Evolutionary conservation across 371 early-diverging fungal genomes (phyloP), one percentile per base, ranked within the genome.

Genomic region (Lichtheimia ornata): DNA sequence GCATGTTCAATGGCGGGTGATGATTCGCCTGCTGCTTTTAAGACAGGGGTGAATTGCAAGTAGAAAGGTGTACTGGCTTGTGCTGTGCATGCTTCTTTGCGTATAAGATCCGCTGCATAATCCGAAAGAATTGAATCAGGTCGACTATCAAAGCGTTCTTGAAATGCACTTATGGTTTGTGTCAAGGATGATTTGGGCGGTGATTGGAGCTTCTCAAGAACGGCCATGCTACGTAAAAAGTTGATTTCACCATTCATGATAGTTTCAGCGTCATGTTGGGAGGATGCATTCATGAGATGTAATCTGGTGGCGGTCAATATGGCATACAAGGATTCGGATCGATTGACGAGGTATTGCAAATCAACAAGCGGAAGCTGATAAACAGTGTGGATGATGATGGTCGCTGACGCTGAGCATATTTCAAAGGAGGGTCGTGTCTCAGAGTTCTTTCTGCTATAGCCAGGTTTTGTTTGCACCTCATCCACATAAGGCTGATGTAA

Each of bases 401-500:
- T 67, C 0, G 81, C 76, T 4, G 81, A 70, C 53, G 65, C 62
- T 5, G 72, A 59, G 30, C 74, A 77, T 5, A 77, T 75, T 9
- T 80, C 75, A 18, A 71, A 54, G 0, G 80, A 77, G 0, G 73
- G 73, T n/a, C 64, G 49, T 6, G 56, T 45, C 42, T 55, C 62
- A 6, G 40, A 43, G 5, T 53, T 62, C 20, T 61, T 68, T 52
- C 59, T 65, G 30, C 11, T 35, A 11, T 7, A 24, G 25, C 25
- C 61, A 44, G 49, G 43, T 12, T 5, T 61, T 3, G 57, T 15
- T 41, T 62, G 14, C 2, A 40, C 45, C 25, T 80, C 73, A 22
- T 72, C 61, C 25, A 77, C 65, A 54, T 76, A 76, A 3, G 81
- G 81, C 18, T 72, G 65, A 56, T 81, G 81, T 18, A 81, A 43